Percentiles rank a stretch among this genome's conserved stretches.
phyloP scores from a whole-genome alignment of 129 eudicot species.

The Tanacetum coccineum region DNA sequence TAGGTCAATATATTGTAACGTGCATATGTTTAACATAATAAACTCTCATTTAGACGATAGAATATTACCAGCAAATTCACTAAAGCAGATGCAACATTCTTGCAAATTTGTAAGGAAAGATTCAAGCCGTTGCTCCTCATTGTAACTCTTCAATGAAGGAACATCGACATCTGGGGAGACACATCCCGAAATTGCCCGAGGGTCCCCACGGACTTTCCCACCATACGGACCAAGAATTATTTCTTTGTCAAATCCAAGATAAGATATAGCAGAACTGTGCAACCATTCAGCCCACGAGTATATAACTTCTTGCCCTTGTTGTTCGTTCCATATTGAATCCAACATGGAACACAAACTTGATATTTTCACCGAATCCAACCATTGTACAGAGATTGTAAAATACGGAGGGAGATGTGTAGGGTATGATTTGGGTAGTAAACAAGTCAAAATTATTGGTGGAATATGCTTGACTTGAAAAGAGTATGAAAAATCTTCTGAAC shows the following conservation, averaged over 20 bases:
- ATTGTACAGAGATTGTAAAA: slow-evolving; percentile 68
- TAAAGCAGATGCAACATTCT: slow-evolving; percentile 84
- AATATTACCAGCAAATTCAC: slow-evolving; percentile 73
- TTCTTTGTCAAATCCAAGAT: slow-evolving; percentile 59
- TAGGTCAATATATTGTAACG: background rate
- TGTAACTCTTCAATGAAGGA: slow-evolving; percentile 72
- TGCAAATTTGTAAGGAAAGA: slow-evolving; percentile 64
- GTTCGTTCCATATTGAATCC: slow-evolving; percentile 84
- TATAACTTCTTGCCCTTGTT: slow-evolving; percentile 71
- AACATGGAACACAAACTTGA: slow-evolving; percentile 66
- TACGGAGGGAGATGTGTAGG: slow-evolving; percentile 75
- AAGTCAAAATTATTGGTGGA: slow-evolving; percentile 75
- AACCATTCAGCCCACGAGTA: slow-evolving; percentile 94
- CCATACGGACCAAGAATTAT: slow-evolving; percentile 77
- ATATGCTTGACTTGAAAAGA: slow-evolving; percentile 65
- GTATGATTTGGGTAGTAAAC: slow-evolving; percentile 83
- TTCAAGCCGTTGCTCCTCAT: slow-evolving; percentile 62
- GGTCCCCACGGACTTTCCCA: slow-evolving; percentile 38
- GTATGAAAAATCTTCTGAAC: slow-evolving; percentile 53
- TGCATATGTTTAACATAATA: slow-evolving; percentile 1
- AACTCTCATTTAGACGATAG: background rate
- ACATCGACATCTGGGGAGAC: slow-evolving; percentile 71
- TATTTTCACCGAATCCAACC: slow-evolving; percentile 61
- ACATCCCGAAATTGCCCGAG: slow-evolving; percentile 72
- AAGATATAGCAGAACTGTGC: slow-evolving; percentile 53